Conservation (phyloP, 2,329 filamentous ascomycete genomes). For the Trichophyton rubrum region DNA sequence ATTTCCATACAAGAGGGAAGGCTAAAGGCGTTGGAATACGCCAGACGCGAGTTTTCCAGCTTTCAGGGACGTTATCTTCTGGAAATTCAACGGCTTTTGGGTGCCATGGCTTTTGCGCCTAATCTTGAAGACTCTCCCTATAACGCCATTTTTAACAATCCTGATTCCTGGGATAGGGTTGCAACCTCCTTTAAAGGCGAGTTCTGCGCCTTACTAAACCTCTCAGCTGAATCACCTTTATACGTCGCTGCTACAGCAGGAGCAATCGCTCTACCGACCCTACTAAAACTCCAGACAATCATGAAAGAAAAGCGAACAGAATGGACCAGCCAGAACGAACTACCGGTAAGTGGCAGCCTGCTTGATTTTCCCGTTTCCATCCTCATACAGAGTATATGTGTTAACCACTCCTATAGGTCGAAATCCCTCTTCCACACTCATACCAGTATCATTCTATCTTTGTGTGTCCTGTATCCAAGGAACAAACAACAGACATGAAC, state of each 20-base stretch:
- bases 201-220: slow-evolving; percentile 81
- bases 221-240: slow-evolving; percentile 83
- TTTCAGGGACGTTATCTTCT: slow-evolving; percentile 63
- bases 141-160: slow-evolving; percentile 59
- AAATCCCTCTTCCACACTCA: slow-evolving; percentile 51
- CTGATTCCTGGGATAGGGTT: slow-evolving; percentile 68
- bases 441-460: slow-evolving; percentile 89
- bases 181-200: slow-evolving; percentile 80
- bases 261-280: slow-evolving; percentile 74
- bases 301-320: slow-evolving; percentile 83
- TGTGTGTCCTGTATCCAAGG: slow-evolving; percentile 92
- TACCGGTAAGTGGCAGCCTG: slow-evolving; percentile 55
- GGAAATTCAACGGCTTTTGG: slow-evolving; percentile 71
- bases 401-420: slow-evolving; percentile 35
- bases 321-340: slow-evolving; percentile 84
- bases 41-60: slow-evolving; percentile 55
- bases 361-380: slow-evolving; percentile 1
- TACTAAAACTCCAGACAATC: slow-evolving; percentile 77
- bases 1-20: slow-evolving; percentile 16
- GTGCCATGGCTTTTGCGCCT: slow-evolving; percentile 64
- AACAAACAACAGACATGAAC: slow-evolving; percentile 84
- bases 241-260: slow-evolving; percentile 89
- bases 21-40: slow-evolving; percentile 59
- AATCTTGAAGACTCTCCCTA: slow-evolving; percentile 73
- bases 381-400: background rate